Conservation (phyloP, 2,329 filamentous ascomycete genomes). For the Cercospora sesami region DNA sequence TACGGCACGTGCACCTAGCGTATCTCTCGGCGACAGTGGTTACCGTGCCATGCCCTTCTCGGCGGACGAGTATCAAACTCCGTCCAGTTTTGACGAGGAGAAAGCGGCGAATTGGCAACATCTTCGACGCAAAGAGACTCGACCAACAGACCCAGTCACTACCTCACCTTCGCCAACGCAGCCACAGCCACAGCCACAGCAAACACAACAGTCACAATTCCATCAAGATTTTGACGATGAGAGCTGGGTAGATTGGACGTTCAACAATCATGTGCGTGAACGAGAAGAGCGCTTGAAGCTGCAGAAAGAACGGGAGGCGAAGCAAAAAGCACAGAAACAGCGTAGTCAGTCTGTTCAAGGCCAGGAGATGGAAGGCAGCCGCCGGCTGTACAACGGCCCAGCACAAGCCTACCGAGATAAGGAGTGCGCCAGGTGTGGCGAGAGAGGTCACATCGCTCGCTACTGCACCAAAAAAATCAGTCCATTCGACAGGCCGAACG, state of each 20-base stretch:
- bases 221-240: slow-evolving; percentile 18
- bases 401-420: slow-evolving; percentile 7
- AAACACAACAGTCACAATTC: slow-evolving; percentile 4
- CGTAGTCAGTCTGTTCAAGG: not conserved
- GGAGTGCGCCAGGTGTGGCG: slow-evolving; percentile 22
- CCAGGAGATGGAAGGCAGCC: slow-evolving; percentile 2
- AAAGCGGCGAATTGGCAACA: slow-evolving; percentile 32
- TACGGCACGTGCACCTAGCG: not conserved
- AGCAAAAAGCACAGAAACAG: not conserved
- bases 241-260: slow-evolving; percentile 17
- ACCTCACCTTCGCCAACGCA: not conserved
- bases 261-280: slow-evolving; percentile 18
- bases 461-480: slow-evolving; percentile 14
- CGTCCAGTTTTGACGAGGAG: slow-evolving; percentile 16
- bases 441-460: slow-evolving; percentile 21
- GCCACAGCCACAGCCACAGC: slow-evolving; percentile 10
- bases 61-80: slow-evolving; percentile 20
- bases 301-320: slow-evolving; percentile 7
- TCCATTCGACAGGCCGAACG: not conserved
- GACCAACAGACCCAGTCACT: not conserved
- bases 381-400: slow-evolving; percentile 10
- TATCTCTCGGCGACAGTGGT: slow-evolving; percentile 16
- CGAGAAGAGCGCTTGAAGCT: slow-evolving; percentile 9
- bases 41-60: slow-evolving; percentile 30
- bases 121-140: slow-evolving; percentile 12